Conservation (phyloP, 202 grass and related monocot genomes). For the Cymbopogon flexuosus region DNA sequence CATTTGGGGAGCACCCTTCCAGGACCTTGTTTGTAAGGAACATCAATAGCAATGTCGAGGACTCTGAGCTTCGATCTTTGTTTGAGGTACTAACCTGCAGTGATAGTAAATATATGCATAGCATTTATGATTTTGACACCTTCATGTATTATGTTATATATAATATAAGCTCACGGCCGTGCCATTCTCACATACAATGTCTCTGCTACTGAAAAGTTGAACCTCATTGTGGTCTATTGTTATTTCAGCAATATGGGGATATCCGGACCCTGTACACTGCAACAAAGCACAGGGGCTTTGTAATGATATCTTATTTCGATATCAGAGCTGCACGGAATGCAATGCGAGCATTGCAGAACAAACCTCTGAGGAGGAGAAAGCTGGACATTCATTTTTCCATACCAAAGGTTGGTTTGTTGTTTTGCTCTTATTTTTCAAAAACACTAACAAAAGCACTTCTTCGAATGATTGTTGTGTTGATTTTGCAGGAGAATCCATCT, state of each 20-base stretch:
- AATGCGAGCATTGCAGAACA: constrained; percentile 86
- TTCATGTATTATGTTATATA: background rate
- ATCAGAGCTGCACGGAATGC: constrained; percentile 82
- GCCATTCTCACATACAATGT: background rate
- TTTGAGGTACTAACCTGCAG: constrained; percentile 76
- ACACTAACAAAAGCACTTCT: background rate
- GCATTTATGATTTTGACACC: constrained; percentile 6
- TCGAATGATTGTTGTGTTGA: constrained; percentile 23
- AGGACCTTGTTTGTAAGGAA: constrained; percentile 97
- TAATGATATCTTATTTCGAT: constrained; percentile 99
- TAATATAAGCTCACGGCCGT: background rate
- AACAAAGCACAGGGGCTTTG: constrained; percentile 93
- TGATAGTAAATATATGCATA: background rate
- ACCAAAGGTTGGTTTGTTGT: constrained; percentile 59
- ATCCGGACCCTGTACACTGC: constrained; percentile 90
- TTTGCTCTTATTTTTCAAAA: background rate
- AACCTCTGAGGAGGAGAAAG: constrained; percentile 82
- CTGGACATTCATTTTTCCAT: constrained; percentile 99
- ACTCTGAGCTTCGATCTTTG: constrained; percentile 65
- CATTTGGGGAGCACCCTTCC: constrained; percentile 87
- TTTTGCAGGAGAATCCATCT: constrained; percentile 80
- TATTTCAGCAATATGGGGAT: constrained; percentile 85
- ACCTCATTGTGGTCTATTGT: constrained; percentile 18
- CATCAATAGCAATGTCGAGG: constrained; percentile 97
- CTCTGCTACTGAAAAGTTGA: constrained; percentile 3